Percentiles rank a stretch among this genome's conserved stretches.
Conservation (phyloP, 768 basidiomycete genomes). For the Galerina marginata region DNA sequence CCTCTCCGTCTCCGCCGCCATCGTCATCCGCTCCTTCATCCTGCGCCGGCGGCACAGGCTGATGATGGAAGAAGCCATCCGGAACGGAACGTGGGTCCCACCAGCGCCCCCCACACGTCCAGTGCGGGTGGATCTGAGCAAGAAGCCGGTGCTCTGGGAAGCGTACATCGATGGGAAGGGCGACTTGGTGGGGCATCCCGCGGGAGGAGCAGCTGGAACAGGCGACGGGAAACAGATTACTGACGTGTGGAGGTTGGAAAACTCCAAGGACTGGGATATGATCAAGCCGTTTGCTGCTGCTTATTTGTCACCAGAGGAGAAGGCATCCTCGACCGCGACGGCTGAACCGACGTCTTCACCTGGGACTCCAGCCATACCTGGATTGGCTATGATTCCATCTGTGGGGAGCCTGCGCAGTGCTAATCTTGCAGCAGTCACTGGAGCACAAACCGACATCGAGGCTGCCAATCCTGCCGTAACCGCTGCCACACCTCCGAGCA, state of each 20-base stretch:
- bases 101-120: slow-evolving; percentile 32
- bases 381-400: slow-evolving; percentile 10
- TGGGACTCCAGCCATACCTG: neutral
- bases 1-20: slow-evolving; percentile 68
- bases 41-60: slow-evolving; percentile 66
- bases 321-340: neutral
- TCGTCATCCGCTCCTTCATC: slow-evolving; percentile 67
- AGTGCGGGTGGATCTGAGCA: slow-evolving; percentile 43
- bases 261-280: slow-evolving; percentile 35
- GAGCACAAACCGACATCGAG: slow-evolving; percentile 2
- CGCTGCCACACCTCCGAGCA: neutral
- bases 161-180: slow-evolving; percentile 40
- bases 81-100: slow-evolving; percentile 65
- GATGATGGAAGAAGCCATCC: slow-evolving; percentile 66
- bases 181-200: slow-evolving; percentile 1
- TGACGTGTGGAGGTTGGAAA: slow-evolving; percentile 20
- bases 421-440: neutral
- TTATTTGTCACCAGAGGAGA: slow-evolving; percentile 24
- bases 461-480: neutral
- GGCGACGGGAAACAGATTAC: slow-evolving; percentile 16
- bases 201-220: neutral
- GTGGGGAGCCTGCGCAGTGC: slow-evolving; percentile 10
- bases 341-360: neutral
- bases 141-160: slow-evolving; percentile 56
- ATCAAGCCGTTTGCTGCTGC: slow-evolving; percentile 40